These are phyloP conservation scores for Chaetomiaceae sp. DNA, from an alignment of 2,329 filamentous ascomycete genomes.

Conservation along the genomic window DNA sequence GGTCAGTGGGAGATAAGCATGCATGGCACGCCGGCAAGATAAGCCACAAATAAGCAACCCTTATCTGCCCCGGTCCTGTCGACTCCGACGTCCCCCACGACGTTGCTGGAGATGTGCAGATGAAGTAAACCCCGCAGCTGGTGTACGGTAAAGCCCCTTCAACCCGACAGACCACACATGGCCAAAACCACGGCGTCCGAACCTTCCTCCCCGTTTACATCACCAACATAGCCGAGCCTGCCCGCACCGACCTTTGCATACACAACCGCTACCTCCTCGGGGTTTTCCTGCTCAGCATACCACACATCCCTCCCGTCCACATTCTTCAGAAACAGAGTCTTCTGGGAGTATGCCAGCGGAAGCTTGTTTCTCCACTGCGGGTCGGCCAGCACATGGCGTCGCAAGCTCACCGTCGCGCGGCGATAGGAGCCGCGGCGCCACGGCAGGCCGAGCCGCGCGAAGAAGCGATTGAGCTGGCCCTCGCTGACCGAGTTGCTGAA, in stretches of 20 bases:
- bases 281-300: slow-evolving; percentile 16
- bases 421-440: slow-evolving; percentile 21
- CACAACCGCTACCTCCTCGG: slow-evolving; percentile 20
- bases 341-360: slow-evolving; percentile 23
- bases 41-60: too few relatives aligned
- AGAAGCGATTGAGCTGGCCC: slow-evolving; percentile 23
- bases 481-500: slow-evolving; percentile 18
- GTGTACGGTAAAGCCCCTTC: too few relatives aligned
- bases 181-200: slow-evolving; percentile 22
- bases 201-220: slow-evolving; percentile 24
- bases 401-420: slow-evolving; percentile 18
- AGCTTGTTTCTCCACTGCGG: slow-evolving; percentile 15
- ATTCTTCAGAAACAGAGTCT: slow-evolving; percentile 21
- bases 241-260: slow-evolving; percentile 24
- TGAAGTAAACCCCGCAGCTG: too few relatives aligned
- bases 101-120: too few relatives aligned
- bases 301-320: slow-evolving; percentile 20
- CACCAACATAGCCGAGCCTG: slow-evolving; percentile 27
- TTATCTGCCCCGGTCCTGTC: too few relatives aligned
- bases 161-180: slow-evolving; percentile 25
- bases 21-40: too few relatives aligned
- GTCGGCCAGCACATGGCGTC: slow-evolving; percentile 9
- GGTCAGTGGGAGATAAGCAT: too few relatives aligned
- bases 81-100: too few relatives aligned
- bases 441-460: slow-evolving; percentile 24